Conservation (phyloP, 345 rosid genomes). For the Murraya paniculata region DNA sequence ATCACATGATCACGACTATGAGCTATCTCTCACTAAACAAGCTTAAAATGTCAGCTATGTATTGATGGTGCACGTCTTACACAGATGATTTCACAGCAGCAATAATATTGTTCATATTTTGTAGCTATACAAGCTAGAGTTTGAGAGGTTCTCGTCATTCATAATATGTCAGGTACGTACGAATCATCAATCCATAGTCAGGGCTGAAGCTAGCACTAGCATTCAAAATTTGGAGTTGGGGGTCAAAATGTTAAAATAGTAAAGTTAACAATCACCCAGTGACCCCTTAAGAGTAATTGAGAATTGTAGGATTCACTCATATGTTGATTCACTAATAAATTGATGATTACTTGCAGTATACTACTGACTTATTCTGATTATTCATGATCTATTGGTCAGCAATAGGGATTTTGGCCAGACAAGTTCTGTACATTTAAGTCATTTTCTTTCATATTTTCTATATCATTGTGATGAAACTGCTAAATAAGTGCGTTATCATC, state of each 20-base stretch:
- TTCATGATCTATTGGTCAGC: not conserved
- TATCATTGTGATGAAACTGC: not conserved
- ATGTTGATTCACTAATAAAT: too few species aligned
- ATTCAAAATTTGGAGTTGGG: not conserved
- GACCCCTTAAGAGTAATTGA: too few species aligned
- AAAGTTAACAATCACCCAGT: not conserved
- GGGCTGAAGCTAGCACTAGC: not conserved
- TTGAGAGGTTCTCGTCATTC: not conserved
- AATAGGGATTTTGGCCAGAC: not conserved
- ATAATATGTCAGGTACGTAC: not conserved
- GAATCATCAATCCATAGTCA: not conserved
- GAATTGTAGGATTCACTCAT: too few species aligned
- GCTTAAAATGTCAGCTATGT: not conserved
- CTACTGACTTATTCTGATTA: not conserved
- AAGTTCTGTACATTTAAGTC: not conserved
- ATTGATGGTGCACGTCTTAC: not conserved
- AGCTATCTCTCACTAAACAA: not conserved
- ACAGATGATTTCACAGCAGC: not conserved
- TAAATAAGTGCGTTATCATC: too few species aligned
- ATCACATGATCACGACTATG: not conserved
- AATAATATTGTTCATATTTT: not conserved
- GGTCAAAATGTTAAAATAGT: not conserved
- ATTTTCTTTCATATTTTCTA: not conserved
- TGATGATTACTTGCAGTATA: too few species aligned
- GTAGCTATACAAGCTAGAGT: not conserved